Conservation (phyloP, 768 basidiomycete species). For the Tricholoma matsutake region DNA sequence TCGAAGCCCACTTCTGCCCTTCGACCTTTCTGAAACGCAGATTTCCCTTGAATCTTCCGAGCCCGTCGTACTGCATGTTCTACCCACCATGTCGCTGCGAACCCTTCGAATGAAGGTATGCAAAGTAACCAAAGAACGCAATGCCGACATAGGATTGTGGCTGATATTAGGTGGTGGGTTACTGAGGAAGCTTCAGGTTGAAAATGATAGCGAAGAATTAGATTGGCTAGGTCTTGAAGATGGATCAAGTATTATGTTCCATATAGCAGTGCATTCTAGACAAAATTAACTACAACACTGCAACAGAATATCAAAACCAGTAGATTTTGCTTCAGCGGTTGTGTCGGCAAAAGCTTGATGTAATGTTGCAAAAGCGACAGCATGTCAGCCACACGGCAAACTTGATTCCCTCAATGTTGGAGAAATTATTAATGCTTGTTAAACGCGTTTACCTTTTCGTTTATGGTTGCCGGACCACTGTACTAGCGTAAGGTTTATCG, state of each 20-base stretch:
- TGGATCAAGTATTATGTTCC: constrained; percentile 39
- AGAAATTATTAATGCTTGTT: not conserved
- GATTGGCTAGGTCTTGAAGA: constrained; percentile 75
- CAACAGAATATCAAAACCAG: not conserved
- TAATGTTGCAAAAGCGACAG: not conserved
- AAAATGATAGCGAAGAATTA: constrained; percentile 50
- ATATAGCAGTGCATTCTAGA: constrained; percentile 14
- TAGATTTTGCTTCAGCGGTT: not conserved
- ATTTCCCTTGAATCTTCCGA: constrained; percentile 12
- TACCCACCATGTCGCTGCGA: constrained; percentile 68
- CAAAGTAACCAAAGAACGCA: constrained; percentile 41
- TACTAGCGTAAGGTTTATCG: not conserved
- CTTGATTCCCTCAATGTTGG: not conserved
- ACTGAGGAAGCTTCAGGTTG: constrained; percentile 43
- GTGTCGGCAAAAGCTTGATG: not conserved
- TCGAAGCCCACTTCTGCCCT: constrained; percentile 2
- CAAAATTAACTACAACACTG: not conserved
- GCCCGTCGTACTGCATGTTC: constrained; percentile 46
- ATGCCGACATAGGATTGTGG: constrained; percentile 47
- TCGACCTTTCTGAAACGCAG: constrained; percentile 2
- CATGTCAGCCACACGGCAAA: not conserved
- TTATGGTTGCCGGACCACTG: not conserved
- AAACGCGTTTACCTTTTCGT: not conserved
- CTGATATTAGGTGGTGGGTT: constrained; percentile 48
- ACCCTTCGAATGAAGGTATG: constrained; percentile 61